A percentile compares a stretch with the other conserved stretches of the same genome.
phyloP scores from a whole-genome alignment of 1,139 yeast species.

The Yamadazyma jaroonii region DNA sequence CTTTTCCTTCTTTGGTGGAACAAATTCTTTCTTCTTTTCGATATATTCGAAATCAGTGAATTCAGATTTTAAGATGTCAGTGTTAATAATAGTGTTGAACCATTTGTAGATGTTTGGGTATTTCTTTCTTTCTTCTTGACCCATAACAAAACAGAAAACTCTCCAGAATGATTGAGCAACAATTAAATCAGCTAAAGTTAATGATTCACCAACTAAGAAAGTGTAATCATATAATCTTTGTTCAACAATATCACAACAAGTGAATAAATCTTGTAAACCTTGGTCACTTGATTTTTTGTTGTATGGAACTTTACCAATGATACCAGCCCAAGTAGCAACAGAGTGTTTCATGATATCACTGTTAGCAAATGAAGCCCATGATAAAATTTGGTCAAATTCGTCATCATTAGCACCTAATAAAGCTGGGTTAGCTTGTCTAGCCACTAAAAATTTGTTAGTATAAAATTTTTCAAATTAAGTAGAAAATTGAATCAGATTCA shows the following conservation, averaged over 20 bases:
- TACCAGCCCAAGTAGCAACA: slow-evolving; percentile 30
- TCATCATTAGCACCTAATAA: slow-evolving; percentile 64
- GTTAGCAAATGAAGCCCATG: slow-evolving; percentile 83
- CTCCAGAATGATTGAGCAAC: slow-evolving; percentile 59
- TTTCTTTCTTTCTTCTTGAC: slow-evolving; percentile 69
- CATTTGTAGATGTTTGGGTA: slow-evolving; percentile 83
- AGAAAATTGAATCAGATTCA: slow-evolving; percentile 6
- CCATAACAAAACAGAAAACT: slow-evolving; percentile 69
- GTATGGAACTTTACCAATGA: slow-evolving; percentile 48
- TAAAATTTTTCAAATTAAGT: not conserved
- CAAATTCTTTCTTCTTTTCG: slow-evolving; percentile 64
- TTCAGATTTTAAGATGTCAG: slow-evolving; percentile 48
- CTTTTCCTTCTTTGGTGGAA: slow-evolving; percentile 83
- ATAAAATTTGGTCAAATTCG: slow-evolving; percentile 69
- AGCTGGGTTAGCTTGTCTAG: slow-evolving; percentile 25
- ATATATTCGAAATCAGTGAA: slow-evolving; percentile 51
- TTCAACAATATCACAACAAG: slow-evolving; percentile 50
- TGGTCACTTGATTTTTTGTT: slow-evolving; percentile 79
- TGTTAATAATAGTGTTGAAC: slow-evolving; percentile 69
- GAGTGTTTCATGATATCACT: slow-evolving; percentile 56
- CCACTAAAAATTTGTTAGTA: slow-evolving; percentile 15
- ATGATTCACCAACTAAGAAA: slow-evolving; percentile 87
- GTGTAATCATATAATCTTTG: slow-evolving; percentile 71
- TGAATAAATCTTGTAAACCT: slow-evolving; percentile 37
- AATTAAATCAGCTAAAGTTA: slow-evolving; percentile 80